phyloP scores from a whole-genome alignment of 768 basidiomycete species.

The Pulveroboletus ravenelii region DNA sequence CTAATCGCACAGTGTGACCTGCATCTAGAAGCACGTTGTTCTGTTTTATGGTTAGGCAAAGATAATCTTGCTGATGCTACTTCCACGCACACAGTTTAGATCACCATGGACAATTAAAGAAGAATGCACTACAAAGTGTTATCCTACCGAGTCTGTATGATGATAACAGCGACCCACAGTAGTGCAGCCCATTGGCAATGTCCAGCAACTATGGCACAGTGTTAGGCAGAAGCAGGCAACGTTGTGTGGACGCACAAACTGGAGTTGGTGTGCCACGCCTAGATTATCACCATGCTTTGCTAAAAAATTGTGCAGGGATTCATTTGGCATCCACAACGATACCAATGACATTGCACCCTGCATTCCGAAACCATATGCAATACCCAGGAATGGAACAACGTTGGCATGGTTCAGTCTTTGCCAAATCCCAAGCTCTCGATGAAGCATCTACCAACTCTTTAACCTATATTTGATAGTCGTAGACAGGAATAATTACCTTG shows the following conservation, averaged over 20 bases:
- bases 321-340: too few species aligned
- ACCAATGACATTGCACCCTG: neutral
- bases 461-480: accelerated
- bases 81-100: conserved; percentile 11
- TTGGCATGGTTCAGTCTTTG: conserved; percentile 21
- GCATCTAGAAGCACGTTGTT: conserved; percentile 19
- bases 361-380: neutral
- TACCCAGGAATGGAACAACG: conserved; percentile 22
- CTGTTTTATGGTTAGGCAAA: neutral
- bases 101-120: conserved; percentile 18
- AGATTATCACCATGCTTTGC: too few species aligned
- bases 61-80: neutral
- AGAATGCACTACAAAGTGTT: conserved; percentile 10
- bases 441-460: conserved; percentile 15
- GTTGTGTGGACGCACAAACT: too few species aligned
- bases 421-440: conserved; percentile 30
- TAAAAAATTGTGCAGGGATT: too few species aligned
- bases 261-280: too few species aligned
- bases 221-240: too few species aligned
- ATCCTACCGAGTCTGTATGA: neutral
- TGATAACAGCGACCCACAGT: neutral
- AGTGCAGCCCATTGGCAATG: too few species aligned
- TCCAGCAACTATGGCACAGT: too few species aligned
- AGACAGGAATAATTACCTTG: neutral
- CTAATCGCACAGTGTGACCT: conserved; percentile 33